Percentiles rank a stretch among this genome's conserved stretches.
Conservation (phyloP, 345 rosid species). For the Trapa incisa region DNA sequence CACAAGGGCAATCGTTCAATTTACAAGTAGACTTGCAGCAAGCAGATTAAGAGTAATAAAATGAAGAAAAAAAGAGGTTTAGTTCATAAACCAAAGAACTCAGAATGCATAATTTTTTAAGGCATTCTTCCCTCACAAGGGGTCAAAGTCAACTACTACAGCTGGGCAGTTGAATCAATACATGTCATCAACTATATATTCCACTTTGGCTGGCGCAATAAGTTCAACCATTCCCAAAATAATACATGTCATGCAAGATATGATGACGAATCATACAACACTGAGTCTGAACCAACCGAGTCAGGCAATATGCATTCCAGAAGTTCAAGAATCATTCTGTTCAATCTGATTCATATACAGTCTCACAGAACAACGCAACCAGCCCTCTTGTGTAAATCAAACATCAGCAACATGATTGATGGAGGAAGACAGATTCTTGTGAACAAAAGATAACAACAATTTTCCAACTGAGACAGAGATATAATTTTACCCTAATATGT, state of each 20-base stretch:
- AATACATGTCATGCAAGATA: neutral
- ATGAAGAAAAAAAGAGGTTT: neutral
- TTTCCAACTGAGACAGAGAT: neutral
- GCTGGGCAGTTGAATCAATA: neutral
- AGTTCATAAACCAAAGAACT: neutral
- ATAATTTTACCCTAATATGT: neutral
- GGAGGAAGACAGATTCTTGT: neutral
- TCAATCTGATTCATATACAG: conserved; percentile 2
- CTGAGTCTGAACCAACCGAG: neutral
- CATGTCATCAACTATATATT: neutral
- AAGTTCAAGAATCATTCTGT: neutral
- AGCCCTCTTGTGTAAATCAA: neutral
- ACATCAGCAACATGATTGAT: neutral
- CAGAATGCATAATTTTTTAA: neutral
- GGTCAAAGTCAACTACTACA: neutral
- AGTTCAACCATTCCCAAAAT: neutral
- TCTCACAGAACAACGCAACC: neutral
- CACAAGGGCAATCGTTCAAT: too few species aligned
- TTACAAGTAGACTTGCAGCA: too few species aligned
- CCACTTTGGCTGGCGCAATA: neutral
- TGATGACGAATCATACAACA: neutral
- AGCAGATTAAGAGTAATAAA: too few species aligned
- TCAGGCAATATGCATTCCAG: neutral
- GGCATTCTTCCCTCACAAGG: neutral
- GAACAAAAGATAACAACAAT: neutral